A percentile compares a stretch with the other conserved stretches of the same genome.
Conservation (phyloP, 106 monocot genomes). For the Dactylorhiza incarnata region DNA sequence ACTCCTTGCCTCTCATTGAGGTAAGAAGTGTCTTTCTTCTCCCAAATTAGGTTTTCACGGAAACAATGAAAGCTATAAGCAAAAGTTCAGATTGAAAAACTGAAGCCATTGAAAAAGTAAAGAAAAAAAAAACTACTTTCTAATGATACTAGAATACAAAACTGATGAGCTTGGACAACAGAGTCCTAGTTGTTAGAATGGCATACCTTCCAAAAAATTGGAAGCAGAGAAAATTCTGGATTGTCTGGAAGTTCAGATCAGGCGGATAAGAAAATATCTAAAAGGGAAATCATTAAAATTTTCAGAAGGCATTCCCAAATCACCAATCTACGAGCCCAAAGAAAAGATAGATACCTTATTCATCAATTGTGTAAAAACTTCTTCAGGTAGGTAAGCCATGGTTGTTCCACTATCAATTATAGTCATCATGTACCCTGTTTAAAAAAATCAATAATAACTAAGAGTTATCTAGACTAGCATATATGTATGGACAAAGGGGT, state of each 20-base stretch:
- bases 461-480: no score
- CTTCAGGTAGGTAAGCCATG: slow-evolving; percentile 85
- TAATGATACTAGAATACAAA: not conserved
- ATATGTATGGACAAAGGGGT: no score
- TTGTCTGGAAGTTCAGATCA: slow-evolving; percentile 34
- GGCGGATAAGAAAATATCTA: slow-evolving; percentile 52
- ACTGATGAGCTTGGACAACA: not conserved
- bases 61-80: not conserved
- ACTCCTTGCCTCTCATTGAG: no score
- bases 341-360: slow-evolving; percentile 34
- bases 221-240: slow-evolving; percentile 65
- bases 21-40: no score
- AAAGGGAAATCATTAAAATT: slow-evolving; percentile 4
- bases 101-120: not conserved
- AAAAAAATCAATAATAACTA: no score
- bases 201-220: slow-evolving; percentile 53
- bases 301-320: not conserved
- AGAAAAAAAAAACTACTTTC: not conserved
- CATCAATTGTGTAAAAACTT: slow-evolving; percentile 52
- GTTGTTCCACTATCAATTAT: slow-evolving; percentile 98
- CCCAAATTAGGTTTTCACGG: no score
- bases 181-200: no score
- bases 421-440: slow-evolving; percentile 57
- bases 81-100: not conserved
- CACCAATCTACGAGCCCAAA: not conserved